Evolutionary conservation across 257 asterid species (phyloP), one percentile per base, ranked within the genome.

Genomic region (Plantago elongata): DNA sequence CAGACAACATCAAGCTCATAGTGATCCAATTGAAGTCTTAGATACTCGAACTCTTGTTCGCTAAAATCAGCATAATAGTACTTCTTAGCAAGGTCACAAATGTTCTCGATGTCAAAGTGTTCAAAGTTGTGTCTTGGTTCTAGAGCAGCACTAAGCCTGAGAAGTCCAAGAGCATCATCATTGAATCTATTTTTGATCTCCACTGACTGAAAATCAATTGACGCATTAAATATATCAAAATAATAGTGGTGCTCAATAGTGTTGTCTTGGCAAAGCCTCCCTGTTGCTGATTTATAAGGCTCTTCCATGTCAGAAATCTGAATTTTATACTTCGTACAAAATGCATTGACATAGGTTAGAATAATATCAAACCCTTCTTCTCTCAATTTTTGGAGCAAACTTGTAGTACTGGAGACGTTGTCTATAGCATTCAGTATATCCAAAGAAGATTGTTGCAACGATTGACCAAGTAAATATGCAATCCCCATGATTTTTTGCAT

Each of bases 401-500:
- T 34, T 34, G 38, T 34, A 3, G 38, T 34, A 34, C 4, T 34
- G 5, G 13, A 13, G 16, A 48, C 52, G 13, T 13, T 14, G 13
- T 48, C 10, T 16, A 48, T 48, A 16, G 4, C 52, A 48, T 48
- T 48, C 16, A 13, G 9, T 13, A 48, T 9, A 51, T 51, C 57
- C 13, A 51, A 16, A 51, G 29, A 51, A 3, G 14, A 8, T 15
- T 7, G 2, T 18, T 51, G 57, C 57, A 51, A 51, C 14, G 57
- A 17, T 16, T 48, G n/a, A 13, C 52, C 12, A 48, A 48, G 18
- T 3, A 48, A 48, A 48, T 48, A 6, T 7, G 52, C 13, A 16
- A 48, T 48, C 52, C 52, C 52, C 52, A 48, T 48, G 52, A 51
- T 51, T 15, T 51, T 16, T 9, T 51, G 34, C 34, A 51, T 15